phyloP scores from a whole-genome alignment of 768 basidiomycete species.

The Lepiota brunneoincarnata region DNA sequence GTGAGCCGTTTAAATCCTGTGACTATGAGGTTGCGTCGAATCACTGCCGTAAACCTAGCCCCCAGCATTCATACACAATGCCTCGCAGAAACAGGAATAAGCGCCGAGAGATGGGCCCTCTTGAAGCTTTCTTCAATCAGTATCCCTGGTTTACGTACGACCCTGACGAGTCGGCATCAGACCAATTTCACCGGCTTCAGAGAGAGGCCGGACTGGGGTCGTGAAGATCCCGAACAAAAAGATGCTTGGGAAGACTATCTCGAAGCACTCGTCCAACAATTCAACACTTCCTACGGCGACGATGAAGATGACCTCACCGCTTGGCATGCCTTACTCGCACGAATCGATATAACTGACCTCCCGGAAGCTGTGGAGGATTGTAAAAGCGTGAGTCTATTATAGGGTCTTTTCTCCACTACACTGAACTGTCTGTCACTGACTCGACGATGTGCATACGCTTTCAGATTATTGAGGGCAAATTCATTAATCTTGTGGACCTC shows the following conservation, averaged over 20 bases:
- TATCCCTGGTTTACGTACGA: slow-evolving; percentile 10
- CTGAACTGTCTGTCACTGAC: too few species aligned
- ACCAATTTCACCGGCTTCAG: slow-evolving; percentile 7
- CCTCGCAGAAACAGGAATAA: not conserved
- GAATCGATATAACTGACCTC: not conserved
- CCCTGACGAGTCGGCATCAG: not conserved
- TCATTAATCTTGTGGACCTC: slow-evolving; percentile 14
- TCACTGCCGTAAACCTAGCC: not conserved
- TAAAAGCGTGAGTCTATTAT: not conserved
- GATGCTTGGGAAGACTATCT: slow-evolving; percentile 3
- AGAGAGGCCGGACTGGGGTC: not conserved
- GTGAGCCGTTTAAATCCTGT: not conserved
- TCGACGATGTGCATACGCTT: too few species aligned
- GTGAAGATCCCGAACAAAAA: not conserved
- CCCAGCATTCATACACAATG: not conserved
- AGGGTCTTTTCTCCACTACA: too few species aligned
- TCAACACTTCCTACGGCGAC: not conserved
- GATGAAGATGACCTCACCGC: slow-evolving; percentile 1
- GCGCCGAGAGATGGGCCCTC: not conserved
- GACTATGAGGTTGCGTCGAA: too few species aligned
- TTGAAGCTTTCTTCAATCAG: slow-evolving; percentile 4
- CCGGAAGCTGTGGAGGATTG: not conserved
- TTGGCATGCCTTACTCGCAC: not conserved
- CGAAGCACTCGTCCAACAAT: slow-evolving; percentile 3
- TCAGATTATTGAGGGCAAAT: slow-evolving; percentile 7